Base-by-base conservation (phyloP, 495 filamentous ascomycete genomes). In the Pseudevernia furfuracea region DNA sequence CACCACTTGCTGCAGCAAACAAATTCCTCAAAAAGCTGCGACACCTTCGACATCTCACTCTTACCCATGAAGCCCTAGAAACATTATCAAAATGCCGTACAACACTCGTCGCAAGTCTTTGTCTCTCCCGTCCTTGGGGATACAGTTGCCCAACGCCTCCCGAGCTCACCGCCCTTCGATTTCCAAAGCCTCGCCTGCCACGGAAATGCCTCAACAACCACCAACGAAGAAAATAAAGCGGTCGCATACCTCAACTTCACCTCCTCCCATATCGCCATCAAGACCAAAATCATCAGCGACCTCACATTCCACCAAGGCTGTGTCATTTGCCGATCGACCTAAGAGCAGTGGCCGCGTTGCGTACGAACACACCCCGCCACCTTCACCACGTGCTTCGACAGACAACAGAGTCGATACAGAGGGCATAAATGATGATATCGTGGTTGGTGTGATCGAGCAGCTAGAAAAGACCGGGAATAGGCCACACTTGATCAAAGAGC, bases 81-180 rank as follows among this genome's bases (percentile, higher is more conserved):
- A 10, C 25, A 60, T 61, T 55, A 19, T 60, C 73, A 84, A 66
- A 70, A 96, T 96, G 91, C 91, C 91, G 67, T 97, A 97, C 83
- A 96, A 98, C 76, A 98, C 94, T 66, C 89, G 94, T 77, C 87
- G 94, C 76, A 98, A 97, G 79, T 96, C 92, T 72, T 77, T 98
- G 71, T 98, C 94, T 38, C 81, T 98, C 68, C 89, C 91, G 28
- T 92, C 91, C 64, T 83, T 97, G 68, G 94, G 94, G 73, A 96
- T 97, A 67, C 90, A 93, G 70, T 78, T 98, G 57, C 94, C 92
- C 58, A 87, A 88, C 71, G 84, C 86, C 64, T 85, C 87, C 62
- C 84, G 91, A 75, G 78, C 79, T 64, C 78, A 81, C 72, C 85
- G 86, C 74, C 84, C 88, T 68, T 84, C 88, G 57, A 69, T 77